A percentile compares a stretch with the other conserved stretches of the same genome.
Conservation (phyloP, 495 filamentous ascomycete genomes). For the Penicillium salamii region DNA sequence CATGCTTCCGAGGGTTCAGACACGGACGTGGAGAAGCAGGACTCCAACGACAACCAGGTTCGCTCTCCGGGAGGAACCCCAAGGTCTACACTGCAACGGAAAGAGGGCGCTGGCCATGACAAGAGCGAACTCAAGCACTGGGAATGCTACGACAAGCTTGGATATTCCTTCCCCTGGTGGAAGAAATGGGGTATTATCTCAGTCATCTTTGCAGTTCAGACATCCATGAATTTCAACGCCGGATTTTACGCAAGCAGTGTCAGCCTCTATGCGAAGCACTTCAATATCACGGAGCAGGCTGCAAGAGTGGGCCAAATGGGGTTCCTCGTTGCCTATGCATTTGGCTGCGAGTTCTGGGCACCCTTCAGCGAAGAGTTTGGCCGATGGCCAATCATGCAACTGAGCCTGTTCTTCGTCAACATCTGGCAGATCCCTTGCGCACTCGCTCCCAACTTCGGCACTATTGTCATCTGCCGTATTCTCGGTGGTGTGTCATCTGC, state of each 20-base stretch:
- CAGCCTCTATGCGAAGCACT: constrained; percentile 57
- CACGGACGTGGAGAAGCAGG: constrained; percentile 26
- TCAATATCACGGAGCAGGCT: constrained; percentile 59
- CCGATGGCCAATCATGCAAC: constrained; percentile 68
- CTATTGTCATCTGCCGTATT: constrained; percentile 60
- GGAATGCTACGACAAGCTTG: constrained; percentile 61
- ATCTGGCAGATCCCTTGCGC: constrained; percentile 72
- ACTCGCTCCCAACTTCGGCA: constrained; percentile 66
- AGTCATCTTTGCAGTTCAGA: constrained; percentile 72
- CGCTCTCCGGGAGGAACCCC: constrained; percentile 14
- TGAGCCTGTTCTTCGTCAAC: constrained; percentile 69
- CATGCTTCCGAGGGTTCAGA: constrained; percentile 1
- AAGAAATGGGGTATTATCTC: constrained; percentile 78
- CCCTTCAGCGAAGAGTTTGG: constrained; percentile 81
- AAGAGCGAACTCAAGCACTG: constrained; percentile 56
- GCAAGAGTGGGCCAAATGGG: constrained; percentile 66
- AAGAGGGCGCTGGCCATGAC: constrained; percentile 32
- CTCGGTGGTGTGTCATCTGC: constrained; percentile 73
- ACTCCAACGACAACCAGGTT: constrained; percentile 7
- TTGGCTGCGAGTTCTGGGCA: constrained; percentile 82
- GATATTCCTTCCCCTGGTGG: constrained; percentile 57
- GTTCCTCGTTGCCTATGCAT: constrained; percentile 72
- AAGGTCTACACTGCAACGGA: constrained; percentile 8
- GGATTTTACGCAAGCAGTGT: constrained; percentile 70
- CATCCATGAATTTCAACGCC: constrained; percentile 85